These are phyloP conservation scores for Stereum hirsutum DNA, from an alignment of 1,284 basidiomycete species.

Conservation along the genomic window DNA sequence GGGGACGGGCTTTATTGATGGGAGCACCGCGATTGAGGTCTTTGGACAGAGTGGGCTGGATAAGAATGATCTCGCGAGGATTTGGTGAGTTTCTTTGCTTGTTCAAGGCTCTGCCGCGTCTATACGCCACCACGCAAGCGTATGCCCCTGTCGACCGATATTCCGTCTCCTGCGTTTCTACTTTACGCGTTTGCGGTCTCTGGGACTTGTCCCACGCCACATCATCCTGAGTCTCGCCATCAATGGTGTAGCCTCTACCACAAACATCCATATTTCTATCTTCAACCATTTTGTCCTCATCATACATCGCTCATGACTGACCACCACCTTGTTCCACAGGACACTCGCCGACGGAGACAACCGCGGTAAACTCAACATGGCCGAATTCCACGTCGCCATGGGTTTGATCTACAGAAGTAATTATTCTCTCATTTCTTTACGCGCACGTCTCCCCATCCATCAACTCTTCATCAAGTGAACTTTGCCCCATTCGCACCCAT, in stretches of 20 bases:
- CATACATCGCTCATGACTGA: slow-evolving; percentile 1
- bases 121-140: too few species aligned
- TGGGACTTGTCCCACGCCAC: too few species aligned
- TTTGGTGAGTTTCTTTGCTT: slow-evolving; percentile 63
- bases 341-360: slow-evolving; percentile 85
- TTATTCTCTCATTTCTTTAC: slow-evolving; percentile 20
- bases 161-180: too few species aligned
- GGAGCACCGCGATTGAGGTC: slow-evolving; percentile 83
- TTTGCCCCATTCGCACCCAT: too few species aligned
- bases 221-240: too few species aligned
- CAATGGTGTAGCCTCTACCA: too few species aligned
- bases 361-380: slow-evolving; percentile 88
- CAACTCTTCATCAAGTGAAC: neutral
- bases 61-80: slow-evolving; percentile 86
- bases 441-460: too few species aligned
- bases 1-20: slow-evolving; percentile 82
- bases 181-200: too few species aligned
- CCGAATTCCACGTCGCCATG: slow-evolving; percentile 99
- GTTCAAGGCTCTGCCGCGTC: too few species aligned
- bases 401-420: slow-evolving; percentile 91
- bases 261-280: too few species aligned
- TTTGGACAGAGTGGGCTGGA: slow-evolving; percentile 92
- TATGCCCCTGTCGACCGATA: too few species aligned
- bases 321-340: slow-evolving; percentile 35
- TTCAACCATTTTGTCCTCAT: neutral